Base-by-base conservation (phyloP, 805 yeast species). In the Candida corydali region DNA sequence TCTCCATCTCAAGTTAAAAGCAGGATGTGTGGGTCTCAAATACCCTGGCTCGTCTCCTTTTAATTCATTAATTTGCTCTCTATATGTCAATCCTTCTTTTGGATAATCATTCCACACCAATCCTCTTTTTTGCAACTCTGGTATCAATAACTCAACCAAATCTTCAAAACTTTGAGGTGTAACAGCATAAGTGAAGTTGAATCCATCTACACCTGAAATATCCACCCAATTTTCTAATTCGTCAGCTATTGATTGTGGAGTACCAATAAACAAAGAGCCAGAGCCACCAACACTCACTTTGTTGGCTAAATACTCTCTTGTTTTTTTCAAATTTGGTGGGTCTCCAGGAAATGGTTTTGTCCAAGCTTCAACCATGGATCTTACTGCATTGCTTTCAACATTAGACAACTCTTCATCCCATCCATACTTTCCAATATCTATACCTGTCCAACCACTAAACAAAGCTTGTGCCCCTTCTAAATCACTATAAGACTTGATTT, bases 361-460 rank as follows among this genome's bases (percentile, higher is more conserved):
- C 63, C 66, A 59, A 16, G 55, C 51, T 6, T 59, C 52, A 19
- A 54, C 55, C 28, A 61, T 49, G 1, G 63, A 54, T 16, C 57
- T 44, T 11, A 61, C 48, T 1, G 65, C 63, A 38, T 59, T 56
- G 25, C 56, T 47, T 29, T 61, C 64, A 25, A 57, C 65, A 16
- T 40, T 25, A 5, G 52, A 42, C 25, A 59, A 42, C 25, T 62
- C 65, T 33, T 55, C 55, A 26, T 61, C 64, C 44, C 56, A 57
- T 8, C 44, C 58, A 44, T 52, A 63, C 15, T 52, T 44, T 19
- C 59, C 52, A 18, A 69, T 47, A 34, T 69, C 72, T 30, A 64
- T 59, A 8, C 73, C 73, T 23, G 59, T 64, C 70, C 63, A 61
- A 34, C 64, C 69, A 14, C 58, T 60, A 46, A 53, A 69, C 20